Percentiles rank a stretch among this genome's conserved stretches.
Conservation (phyloP, 192 early-diverging fungal genomes). For the Entomortierella parvispora region DNA sequence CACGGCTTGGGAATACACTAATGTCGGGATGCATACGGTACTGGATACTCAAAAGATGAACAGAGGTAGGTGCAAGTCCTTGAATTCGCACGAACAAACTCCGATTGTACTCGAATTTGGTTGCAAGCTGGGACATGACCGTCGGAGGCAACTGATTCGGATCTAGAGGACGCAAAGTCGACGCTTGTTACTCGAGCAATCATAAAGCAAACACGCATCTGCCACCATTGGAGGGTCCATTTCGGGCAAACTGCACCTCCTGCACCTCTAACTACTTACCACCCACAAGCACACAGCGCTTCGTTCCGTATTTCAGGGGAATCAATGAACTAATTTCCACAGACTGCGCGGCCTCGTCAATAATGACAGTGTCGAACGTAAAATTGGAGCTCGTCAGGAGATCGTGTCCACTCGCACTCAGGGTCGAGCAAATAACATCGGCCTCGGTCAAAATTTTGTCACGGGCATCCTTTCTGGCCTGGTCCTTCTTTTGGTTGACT, state of each 20-base stretch:
- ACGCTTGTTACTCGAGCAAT: neutral
- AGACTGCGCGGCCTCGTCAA: constrained; percentile 97
- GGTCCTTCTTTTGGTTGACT: constrained; percentile 43
- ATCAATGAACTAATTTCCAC: constrained; percentile 90
- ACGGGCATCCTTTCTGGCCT: constrained; percentile 63
- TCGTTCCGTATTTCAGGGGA: constrained; percentile 84
- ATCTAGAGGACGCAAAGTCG: constrained; percentile 61
- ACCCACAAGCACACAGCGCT: constrained; percentile 89
- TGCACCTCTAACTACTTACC: no score
- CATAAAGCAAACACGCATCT: no score
- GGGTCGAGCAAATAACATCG: constrained; percentile 87
- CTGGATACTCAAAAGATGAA: constrained; percentile 90
- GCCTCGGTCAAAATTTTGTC: constrained; percentile 77
- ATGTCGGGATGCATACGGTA: constrained; percentile 98
- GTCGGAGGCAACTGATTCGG: constrained; percentile 95
- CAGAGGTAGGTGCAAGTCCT: constrained; percentile 64
- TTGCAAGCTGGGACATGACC: constrained; percentile 77
- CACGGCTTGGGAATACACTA: constrained; percentile 77
- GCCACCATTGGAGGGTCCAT: no score
- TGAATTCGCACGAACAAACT: constrained; percentile 92
- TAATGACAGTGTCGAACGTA: constrained; percentile 87
- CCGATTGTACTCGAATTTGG: constrained; percentile 82
- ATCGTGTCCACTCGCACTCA: constrained; percentile 90
- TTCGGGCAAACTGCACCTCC: no score
- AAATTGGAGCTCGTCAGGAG: constrained; percentile 70